These are phyloP conservation scores for Neocucurbitaria cava DNA, from an alignment of 2,329 filamentous ascomycete genomes.

Conservation along the genomic window DNA sequence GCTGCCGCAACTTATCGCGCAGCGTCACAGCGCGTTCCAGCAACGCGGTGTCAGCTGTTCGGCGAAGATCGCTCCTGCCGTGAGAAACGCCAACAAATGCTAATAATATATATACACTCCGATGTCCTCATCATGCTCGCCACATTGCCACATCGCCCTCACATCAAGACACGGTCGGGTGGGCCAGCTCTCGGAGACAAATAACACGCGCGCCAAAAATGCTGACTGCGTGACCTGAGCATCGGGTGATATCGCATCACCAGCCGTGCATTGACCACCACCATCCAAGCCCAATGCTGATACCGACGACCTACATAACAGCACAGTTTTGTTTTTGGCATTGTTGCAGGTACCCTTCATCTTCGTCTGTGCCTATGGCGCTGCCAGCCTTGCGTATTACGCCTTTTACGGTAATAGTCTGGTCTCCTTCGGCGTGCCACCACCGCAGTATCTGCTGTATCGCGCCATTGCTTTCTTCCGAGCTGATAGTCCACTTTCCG, in stretches of 20 bases:
- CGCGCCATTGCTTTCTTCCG: constrained; percentile 72
- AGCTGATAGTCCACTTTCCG: constrained; percentile 88
- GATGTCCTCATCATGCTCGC: not conserved
- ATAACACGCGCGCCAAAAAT: constrained; percentile 14
- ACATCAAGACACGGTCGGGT: not conserved
- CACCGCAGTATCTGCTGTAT: constrained; percentile 80
- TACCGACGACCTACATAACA: constrained; percentile 54
- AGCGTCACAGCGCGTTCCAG: constrained; percentile 10
- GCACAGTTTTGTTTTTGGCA: constrained; percentile 54
- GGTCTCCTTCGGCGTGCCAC: constrained; percentile 91
- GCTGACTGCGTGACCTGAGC: constrained; percentile 42
- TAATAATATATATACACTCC: not conserved
- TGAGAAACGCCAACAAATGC: not conserved
- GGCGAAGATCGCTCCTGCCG: not conserved
- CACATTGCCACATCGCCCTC: not conserved
- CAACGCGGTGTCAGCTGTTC: constrained; percentile 36
- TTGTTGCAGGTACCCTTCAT: constrained; percentile 78
- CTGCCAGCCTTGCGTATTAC: constrained; percentile 65
- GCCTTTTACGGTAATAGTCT: constrained; percentile 78
- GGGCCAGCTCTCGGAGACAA: not conserved
- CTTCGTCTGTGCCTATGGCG: constrained; percentile 66
- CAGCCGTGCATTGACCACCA: constrained; percentile 13
- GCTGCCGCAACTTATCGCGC: constrained; percentile 16
- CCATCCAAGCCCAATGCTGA: no score
- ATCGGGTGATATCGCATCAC: constrained; percentile 38